These are phyloP conservation scores for Saccharum hybrid DNA, from an alignment of 202 grass and related monocot species.

Conservation along the genomic window DNA sequence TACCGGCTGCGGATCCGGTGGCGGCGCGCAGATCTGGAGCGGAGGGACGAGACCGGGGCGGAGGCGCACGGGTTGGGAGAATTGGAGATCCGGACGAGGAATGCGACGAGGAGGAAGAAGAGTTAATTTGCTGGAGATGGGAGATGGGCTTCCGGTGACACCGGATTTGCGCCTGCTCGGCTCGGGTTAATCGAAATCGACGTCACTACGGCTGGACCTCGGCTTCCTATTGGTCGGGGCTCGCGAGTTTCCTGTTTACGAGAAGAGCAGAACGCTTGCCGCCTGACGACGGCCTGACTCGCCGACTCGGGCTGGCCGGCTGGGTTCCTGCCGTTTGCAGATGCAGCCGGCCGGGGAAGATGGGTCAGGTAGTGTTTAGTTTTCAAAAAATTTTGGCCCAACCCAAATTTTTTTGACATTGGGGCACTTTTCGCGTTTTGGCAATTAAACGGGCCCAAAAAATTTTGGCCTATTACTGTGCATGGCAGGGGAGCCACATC, in stretches of 20 bases:
- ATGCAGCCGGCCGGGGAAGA: too few species aligned
- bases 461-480: too few species aligned
- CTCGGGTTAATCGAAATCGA: constrained; percentile 30
- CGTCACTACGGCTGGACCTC: constrained; percentile 36
- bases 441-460: too few species aligned
- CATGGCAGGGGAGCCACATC: too few species aligned
- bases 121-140: not conserved
- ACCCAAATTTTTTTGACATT: too few species aligned
- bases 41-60: not conserved
- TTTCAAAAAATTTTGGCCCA: too few species aligned
- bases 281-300: too few species aligned
- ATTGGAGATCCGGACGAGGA: constrained; percentile 12
- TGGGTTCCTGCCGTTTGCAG: not conserved
- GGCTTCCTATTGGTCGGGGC: constrained; percentile 42
- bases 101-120: constrained; percentile 11
- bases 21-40: constrained; percentile 44
- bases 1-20: constrained; percentile 40
- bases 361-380: too few species aligned
- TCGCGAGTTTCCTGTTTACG: not conserved
- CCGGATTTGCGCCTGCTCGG: not conserved
- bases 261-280: not conserved
- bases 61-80: not conserved
- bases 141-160: not conserved
- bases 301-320: too few species aligned
- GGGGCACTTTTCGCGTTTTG: too few species aligned